Evolutionary conservation across 495 filamentous ascomycete species (phyloP), one percentile per base, ranked within the genome.

Genomic region (Aspergillus conjunctus): DNA sequence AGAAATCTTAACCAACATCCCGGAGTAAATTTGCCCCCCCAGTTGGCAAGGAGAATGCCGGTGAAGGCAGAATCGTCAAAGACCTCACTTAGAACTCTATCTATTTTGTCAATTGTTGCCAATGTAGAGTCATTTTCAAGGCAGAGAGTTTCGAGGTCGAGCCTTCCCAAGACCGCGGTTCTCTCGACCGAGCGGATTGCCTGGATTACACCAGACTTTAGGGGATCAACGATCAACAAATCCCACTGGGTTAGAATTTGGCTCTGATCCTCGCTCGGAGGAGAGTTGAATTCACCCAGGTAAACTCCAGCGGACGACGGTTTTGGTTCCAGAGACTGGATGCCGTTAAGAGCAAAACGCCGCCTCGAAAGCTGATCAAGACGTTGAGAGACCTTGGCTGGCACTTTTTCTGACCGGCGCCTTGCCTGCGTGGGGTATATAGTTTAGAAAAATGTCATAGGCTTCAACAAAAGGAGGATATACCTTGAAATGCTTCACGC

Each of bases 41-140:
- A 85, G 30, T 80, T 79, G 15, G 78, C 78, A 31, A 86, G 58
- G 11, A 85, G 62, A 18, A 85, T 68, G 4, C 82, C 81, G 32
- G 71, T 76, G 51, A 83, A 79, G 3, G 61, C 31, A 7, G 75
- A 68, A 10, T 67, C 62, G 30, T 71, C 62, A 50, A 79, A 77
- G 2, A 63, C 60, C 4, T 55, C 67, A 39, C 66, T 58, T 20
- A 81, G 51, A 2, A 71, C 55, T 34, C 59, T 59, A 37, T 74
- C 68, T 46, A 80, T 69, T 31, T 70, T 73, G 15, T 76, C 68
- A 20, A 80, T 70, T 1, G 63, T 65, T 9, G 53, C 33, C 39
- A 71, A 43, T 17, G 60, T 18, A 0, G 70, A 66, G n/a, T 72
- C 60, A 14, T 69, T 49, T n/a, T 71, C 56, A 1, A 68, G 60